Conservation (phyloP, 1,139 yeast genomes). For the Taphrina populina region DNA sequence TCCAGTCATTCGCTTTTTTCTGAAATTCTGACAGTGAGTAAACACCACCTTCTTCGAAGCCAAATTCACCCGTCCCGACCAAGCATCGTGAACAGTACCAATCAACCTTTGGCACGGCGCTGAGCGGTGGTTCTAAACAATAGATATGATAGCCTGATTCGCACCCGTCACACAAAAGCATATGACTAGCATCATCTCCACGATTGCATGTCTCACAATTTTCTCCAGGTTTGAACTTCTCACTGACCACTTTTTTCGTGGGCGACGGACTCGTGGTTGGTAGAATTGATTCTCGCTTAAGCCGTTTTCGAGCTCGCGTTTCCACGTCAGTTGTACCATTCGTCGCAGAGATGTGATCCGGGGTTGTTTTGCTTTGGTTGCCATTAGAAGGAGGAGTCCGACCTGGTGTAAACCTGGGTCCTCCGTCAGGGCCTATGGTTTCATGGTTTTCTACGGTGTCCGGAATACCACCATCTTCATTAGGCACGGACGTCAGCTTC, state of each 20-base stretch:
- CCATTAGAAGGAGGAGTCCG: too few relatives aligned
- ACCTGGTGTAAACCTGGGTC: too few relatives aligned
- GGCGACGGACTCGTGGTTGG: conserved; percentile 35
- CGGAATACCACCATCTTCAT: too few relatives aligned
- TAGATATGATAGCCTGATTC: conserved; percentile 63
- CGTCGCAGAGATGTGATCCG: not conserved
- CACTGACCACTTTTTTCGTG: conserved; percentile 36
- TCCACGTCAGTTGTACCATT: conserved; percentile 12
- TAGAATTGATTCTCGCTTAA: conserved; percentile 37
- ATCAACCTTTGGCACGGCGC: conserved; percentile 53
- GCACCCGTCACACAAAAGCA: conserved; percentile 72
- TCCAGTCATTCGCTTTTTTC: conserved; percentile 57
- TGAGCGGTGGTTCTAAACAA: conserved; percentile 60
- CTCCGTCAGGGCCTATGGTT: too few relatives aligned
- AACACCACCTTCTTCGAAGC: conserved; percentile 72
- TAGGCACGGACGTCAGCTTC: too few relatives aligned
- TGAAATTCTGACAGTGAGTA: conserved; percentile 64
- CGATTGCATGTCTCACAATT: conserved; percentile 51
- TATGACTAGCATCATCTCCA: conserved; percentile 53
- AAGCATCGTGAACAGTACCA: conserved; percentile 86
- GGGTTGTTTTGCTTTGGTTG: too few relatives aligned
- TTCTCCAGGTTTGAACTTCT: conserved; percentile 36
- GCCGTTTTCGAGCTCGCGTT: conserved; percentile 36
- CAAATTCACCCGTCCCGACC: conserved; percentile 84
- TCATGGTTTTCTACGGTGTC: too few relatives aligned